Evolutionary conservation across 2,329 filamentous ascomycete species (phyloP).

Genomic region (Clonostachys byssicola): DNA sequence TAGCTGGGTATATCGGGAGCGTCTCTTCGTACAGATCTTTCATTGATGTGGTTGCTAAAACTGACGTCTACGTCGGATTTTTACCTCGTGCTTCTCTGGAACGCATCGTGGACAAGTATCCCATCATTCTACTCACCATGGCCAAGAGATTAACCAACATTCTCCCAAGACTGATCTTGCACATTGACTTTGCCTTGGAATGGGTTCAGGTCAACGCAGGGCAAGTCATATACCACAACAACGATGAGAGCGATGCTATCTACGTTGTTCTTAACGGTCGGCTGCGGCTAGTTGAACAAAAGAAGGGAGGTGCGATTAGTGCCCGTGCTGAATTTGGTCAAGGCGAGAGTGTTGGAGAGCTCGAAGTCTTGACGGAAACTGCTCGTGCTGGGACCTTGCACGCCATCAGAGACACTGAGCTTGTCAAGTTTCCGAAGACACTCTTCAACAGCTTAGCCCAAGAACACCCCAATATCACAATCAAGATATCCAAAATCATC

Average conservation of each 20-base stretch:
- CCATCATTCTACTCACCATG: conserved; percentile 90
- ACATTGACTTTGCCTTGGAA: conserved; percentile 97
- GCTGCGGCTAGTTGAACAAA: conserved; percentile 78
- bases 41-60: conserved; percentile 94
- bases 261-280: conserved; percentile 97
- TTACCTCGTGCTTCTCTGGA: conserved; percentile 82
- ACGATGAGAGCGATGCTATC: conserved; percentile 95
- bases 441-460: conserved; percentile 96
- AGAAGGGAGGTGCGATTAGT: conserved; percentile 74
- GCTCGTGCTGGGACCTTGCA: conserved; percentile 86
- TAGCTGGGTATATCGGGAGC: conserved; percentile 91
- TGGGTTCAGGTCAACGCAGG: conserved; percentile 97
- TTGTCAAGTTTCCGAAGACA: conserved; percentile 93
- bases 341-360: conserved; percentile 93
- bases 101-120: conserved; percentile 87
- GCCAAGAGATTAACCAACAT: conserved; percentile 90
- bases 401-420: conserved; percentile 92
- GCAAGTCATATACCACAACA: conserved; percentile 89
- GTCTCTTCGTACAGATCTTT: conserved; percentile 95
- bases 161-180: conserved; percentile 82
- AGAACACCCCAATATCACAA: conserved; percentile 96
- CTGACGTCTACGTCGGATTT: conserved; percentile 97
- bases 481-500: conserved; percentile 98
- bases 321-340: conserved; percentile 93
- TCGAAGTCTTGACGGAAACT: conserved; percentile 95